A percentile compares a stretch with the other conserved stretches of the same genome.
Conservation (phyloP, 2,329 filamentous ascomycete species). For the Cytospora mali region DNA sequence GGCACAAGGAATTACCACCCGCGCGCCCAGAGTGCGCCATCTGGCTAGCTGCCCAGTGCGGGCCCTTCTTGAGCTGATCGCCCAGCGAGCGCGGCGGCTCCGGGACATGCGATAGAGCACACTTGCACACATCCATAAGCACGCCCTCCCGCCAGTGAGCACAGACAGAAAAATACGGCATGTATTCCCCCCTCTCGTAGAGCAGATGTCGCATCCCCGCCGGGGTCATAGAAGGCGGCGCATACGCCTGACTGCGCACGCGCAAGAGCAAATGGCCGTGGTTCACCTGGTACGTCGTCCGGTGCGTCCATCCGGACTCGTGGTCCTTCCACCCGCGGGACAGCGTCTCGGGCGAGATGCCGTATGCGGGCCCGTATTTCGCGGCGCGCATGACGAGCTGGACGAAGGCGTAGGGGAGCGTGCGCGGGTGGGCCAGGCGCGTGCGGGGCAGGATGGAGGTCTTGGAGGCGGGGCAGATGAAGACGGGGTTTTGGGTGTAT, state of each 20-base stretch:
- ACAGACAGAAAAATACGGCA: neutral
- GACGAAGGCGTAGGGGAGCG: conserved; percentile 1
- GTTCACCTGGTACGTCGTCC: neutral
- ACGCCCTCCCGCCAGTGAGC: neutral
- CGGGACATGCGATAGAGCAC: neutral
- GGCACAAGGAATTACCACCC: neutral
- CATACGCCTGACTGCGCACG: neutral
- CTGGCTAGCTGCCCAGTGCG: neutral
- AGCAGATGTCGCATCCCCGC: neutral
- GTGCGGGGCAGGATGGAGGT: neutral
- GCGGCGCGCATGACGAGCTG: neutral
- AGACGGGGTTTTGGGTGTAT: neutral
- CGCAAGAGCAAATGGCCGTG: neutral
- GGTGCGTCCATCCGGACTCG: neutral
- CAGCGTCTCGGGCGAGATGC: neutral
- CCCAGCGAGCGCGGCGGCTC: neutral
- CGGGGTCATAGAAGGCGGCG: neutral
- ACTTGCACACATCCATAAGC: neutral
- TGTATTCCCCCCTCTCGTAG: neutral
- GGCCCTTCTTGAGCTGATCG: neutral
- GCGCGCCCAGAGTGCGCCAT: neutral
- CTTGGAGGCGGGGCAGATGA: neutral
- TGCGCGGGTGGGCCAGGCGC: neutral
- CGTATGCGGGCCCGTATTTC: neutral
- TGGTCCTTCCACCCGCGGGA: neutral